Conservation (phyloP, 805 yeast species). For the Candida vartiovaarae region DNA sequence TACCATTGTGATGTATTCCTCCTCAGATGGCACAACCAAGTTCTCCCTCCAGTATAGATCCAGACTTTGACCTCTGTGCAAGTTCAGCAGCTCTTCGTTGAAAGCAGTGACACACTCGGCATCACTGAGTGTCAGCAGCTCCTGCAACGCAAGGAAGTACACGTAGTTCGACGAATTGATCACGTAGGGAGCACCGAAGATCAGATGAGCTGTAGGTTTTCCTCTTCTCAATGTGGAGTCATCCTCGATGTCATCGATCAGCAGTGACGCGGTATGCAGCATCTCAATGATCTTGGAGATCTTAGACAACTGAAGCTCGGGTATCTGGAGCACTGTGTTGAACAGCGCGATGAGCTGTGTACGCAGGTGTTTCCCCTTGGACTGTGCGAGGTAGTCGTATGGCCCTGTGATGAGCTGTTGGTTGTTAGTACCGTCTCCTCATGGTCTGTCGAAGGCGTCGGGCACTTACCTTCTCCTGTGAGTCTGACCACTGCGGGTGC, state of each 20-base stretch:
- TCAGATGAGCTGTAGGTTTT: conserved; percentile 66
- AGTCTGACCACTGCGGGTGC: conserved; percentile 9
- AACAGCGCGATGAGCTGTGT: conserved; percentile 41
- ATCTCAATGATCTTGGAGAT: conserved; percentile 47
- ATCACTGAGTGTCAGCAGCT: conserved; percentile 31
- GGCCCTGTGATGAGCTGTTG: conserved; percentile 18
- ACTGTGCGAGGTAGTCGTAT: conserved; percentile 17
- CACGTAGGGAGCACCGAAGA: conserved; percentile 73
- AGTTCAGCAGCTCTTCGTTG: conserved; percentile 66
- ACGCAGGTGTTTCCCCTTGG: conserved; percentile 21
- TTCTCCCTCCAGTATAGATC: conserved; percentile 87
- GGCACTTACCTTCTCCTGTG: conserved; percentile 8
- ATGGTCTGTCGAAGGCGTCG: too few relatives aligned
- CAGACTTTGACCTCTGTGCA: conserved; percentile 86
- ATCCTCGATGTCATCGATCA: conserved; percentile 90
- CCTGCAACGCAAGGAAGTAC: conserved; percentile 43
- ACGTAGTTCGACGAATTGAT: conserved; percentile 78
- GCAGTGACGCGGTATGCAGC: conserved; percentile 58
- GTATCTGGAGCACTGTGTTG: conserved; percentile 42
- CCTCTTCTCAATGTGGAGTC: conserved; percentile 67
- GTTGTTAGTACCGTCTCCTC: background rate
- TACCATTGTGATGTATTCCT: conserved; percentile 72
- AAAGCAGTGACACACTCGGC: conserved; percentile 32
- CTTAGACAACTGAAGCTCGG: conserved; percentile 28
- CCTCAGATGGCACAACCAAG: conserved; percentile 47